These are phyloP conservation scores for Spizellomyces punctatus DNA, from an alignment of 192 early-diverging fungal genomes.

Conservation along the genomic window DNA sequence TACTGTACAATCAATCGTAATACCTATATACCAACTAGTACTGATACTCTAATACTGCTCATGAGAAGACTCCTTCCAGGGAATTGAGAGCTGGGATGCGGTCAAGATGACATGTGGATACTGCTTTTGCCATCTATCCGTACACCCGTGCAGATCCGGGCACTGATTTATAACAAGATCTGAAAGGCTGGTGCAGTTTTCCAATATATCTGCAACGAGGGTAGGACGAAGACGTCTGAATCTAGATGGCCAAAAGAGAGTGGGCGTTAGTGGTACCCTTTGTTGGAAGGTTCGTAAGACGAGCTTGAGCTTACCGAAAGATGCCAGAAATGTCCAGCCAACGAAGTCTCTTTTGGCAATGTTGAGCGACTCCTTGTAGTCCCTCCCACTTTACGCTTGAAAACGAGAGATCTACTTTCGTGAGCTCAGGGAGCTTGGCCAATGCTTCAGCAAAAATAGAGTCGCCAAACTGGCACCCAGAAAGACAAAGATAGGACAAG, in stretches of 20 bases:
- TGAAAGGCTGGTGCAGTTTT: background rate
- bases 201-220: background rate
- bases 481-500: constrained; percentile 13
- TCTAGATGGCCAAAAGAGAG: background rate
- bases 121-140: background rate
- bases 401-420: constrained; percentile 12
- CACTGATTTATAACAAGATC: constrained; percentile 5
- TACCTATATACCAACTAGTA: too few relatives aligned
- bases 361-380: constrained; percentile 10
- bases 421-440: constrained; percentile 5
- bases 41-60: too few relatives aligned
- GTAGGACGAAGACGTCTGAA: constrained; percentile 4
- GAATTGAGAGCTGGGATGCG: background rate
- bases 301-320: background rate
- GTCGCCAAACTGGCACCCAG: constrained; percentile 22
- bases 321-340: constrained; percentile 26
- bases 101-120: background rate
- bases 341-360: background rate
- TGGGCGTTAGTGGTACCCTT: too few relatives aligned
- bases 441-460: constrained; percentile 18
- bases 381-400: constrained; percentile 8
- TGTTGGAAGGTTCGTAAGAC: too few relatives aligned
- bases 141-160: constrained; percentile 8
- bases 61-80: background rate
- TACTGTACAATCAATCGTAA: too few relatives aligned